These are phyloP conservation scores for Starmerella ratchasimensis DNA, from an alignment of 805 yeast genomes.

Conservation along the genomic window DNA sequence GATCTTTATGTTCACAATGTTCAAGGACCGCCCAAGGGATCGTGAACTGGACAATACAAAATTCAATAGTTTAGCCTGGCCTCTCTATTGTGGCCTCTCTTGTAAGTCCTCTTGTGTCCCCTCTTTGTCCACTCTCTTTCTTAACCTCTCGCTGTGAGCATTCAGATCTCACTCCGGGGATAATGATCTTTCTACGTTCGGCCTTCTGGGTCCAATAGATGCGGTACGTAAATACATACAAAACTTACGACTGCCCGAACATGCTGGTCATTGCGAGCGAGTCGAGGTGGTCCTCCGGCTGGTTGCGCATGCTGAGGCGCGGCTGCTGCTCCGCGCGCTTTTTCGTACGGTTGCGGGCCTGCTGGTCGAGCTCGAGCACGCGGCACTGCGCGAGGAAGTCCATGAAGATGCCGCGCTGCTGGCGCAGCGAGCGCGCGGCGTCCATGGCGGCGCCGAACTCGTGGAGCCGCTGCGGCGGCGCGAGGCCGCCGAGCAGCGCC, in stretches of 20 bases:
- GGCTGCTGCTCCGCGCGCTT: conserved; percentile 19
- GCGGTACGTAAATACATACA: too few relatives aligned
- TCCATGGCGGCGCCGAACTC: conserved; percentile 51
- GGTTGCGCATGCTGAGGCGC: conserved; percentile 17
- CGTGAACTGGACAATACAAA: too few relatives aligned
- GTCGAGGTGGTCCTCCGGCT: conserved; percentile 18
- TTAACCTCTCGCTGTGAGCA: too few relatives aligned
- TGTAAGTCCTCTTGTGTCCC: too few relatives aligned
- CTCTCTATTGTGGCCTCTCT: too few relatives aligned
- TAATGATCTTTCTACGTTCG: too few relatives aligned
- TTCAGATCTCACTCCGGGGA: too few relatives aligned
- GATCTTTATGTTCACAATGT: too few relatives aligned
- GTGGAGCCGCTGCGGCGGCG: conserved; percentile 40
- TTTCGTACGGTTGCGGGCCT: conserved; percentile 25
- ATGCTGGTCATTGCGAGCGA: conserved; percentile 20
- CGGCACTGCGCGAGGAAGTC: conserved; percentile 59
- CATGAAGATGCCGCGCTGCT: conserved; percentile 65
- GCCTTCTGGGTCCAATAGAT: too few relatives aligned
- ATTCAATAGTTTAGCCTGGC: too few relatives aligned
- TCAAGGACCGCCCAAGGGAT: too few relatives aligned
- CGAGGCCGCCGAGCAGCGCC: conserved; percentile 25
- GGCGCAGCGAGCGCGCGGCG: conserved; percentile 54
- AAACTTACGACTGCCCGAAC: conserved; percentile 14
- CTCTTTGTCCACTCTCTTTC: too few relatives aligned
- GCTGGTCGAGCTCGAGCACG: conserved; percentile 25